Evolutionary conservation across 306 rosid species (phyloP).

Genomic region (Pyrus bretschneideri): DNA sequence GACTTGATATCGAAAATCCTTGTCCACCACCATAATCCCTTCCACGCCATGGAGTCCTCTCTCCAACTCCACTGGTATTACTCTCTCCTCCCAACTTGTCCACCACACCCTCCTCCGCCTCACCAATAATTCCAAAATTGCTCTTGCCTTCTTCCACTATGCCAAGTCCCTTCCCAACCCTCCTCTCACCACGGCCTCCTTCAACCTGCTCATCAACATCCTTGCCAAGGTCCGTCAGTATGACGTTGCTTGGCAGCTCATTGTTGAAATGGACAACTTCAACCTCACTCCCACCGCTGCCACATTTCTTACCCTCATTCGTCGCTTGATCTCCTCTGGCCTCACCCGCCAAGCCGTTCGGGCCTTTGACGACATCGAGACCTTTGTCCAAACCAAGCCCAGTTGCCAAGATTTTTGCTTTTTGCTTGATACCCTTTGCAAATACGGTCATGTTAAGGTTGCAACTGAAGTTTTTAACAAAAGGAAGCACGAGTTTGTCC

Average conservation of each 20-base stretch:
- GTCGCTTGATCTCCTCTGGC: constrained; percentile 60
- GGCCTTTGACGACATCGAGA: constrained; percentile 56
- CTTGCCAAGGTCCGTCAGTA: constrained; percentile 73
- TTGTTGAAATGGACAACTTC: constrained; percentile 54
- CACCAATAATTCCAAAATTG: constrained; percentile 62
- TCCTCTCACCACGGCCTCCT: constrained; percentile 47
- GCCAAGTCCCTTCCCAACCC: constrained; percentile 54
- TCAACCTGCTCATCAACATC: constrained; percentile 51
- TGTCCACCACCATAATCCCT: constrained; percentile 78
- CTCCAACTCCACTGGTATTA: constrained; percentile 73
- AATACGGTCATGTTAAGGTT: constrained; percentile 61
- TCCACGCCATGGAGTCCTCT: constrained; percentile 64
- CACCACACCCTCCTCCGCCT: constrained; percentile 63
- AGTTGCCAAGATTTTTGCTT: constrained; percentile 33
- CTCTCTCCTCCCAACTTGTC: constrained; percentile 54
- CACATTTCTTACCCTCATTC: constrained; percentile 54
- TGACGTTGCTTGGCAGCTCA: constrained; percentile 78
- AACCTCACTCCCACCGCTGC: constrained; percentile 29
- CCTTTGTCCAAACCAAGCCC: constrained; percentile 23
- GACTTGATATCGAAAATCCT: constrained; percentile 50
- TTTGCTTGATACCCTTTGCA: constrained; percentile 72
- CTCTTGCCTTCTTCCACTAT: constrained; percentile 63
- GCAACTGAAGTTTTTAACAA: constrained; percentile 62
- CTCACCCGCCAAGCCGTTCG: constrained; percentile 83
- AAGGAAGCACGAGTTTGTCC: constrained; percentile 29